phyloP scores from a whole-genome alignment of 805 yeast species.

The Kodamaea hsintzibuensis region DNA sequence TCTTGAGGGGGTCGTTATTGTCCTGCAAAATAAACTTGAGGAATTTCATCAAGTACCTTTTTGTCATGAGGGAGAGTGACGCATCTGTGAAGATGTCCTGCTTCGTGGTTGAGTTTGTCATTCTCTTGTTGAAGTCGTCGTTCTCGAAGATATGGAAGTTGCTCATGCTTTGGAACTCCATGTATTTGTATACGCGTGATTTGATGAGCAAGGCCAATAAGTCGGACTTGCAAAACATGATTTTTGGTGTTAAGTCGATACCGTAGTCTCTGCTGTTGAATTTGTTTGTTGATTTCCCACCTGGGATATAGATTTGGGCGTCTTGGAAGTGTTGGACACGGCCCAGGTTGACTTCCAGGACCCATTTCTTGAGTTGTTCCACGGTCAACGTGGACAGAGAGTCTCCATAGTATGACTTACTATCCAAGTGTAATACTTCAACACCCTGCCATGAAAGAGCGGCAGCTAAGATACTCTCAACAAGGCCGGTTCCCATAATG shows the following conservation, averaged over 20 bases:
- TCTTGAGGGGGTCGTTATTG: constrained; percentile 59
- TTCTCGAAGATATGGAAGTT: constrained; percentile 93
- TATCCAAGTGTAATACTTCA: constrained; percentile 86
- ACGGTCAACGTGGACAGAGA: constrained; percentile 80
- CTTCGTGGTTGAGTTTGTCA: constrained; percentile 69
- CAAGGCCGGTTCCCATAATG: constrained; percentile 89
- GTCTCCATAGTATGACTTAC: constrained; percentile 86
- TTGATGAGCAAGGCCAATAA: constrained; percentile 74
- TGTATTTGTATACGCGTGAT: constrained; percentile 84
- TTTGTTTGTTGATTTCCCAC: constrained; percentile 46
- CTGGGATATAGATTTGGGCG: constrained; percentile 80
- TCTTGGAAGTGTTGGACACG: constrained; percentile 52
- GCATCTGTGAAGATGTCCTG: constrained; percentile 94
- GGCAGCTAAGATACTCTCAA: constrained; percentile 86
- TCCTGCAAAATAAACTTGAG: constrained; percentile 74
- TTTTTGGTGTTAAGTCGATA: constrained; percentile 82
- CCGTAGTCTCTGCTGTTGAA: constrained; percentile 76
- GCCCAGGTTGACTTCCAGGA: constrained; percentile 60
- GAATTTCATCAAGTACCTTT: constrained; percentile 86
- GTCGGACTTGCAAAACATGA: constrained; percentile 90
- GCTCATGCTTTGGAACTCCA: constrained; percentile 87
- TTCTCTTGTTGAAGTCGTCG: constrained; percentile 78
- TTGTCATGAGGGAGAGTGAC: constrained; percentile 67
- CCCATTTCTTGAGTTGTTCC: constrained; percentile 86
- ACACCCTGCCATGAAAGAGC: constrained; percentile 98